Evolutionary conservation across 805 yeast species (phyloP).

Genomic region (Saccharomyces eubayanus): DNA sequence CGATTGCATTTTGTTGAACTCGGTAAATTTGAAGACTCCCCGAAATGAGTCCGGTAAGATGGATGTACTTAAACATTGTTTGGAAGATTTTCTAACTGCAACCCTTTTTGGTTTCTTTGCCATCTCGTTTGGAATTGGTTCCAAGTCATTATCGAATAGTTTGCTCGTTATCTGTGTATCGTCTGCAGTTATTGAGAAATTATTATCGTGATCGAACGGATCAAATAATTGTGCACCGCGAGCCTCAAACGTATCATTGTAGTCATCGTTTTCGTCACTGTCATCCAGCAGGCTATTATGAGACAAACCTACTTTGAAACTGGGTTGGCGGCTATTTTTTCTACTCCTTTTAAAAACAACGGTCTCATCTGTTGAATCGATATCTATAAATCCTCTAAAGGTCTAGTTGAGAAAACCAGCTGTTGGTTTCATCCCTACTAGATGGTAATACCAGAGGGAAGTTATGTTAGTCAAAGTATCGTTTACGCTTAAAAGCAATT

Average conservation of each 20-base stretch:
- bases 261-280: constrained; percentile 5
- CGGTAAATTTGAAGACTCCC: constrained; percentile 11
- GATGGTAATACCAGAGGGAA: background rate
- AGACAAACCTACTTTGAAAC: constrained; percentile 12
- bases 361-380: constrained; percentile 3
- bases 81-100: constrained; percentile 1
- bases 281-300: constrained; percentile 23
- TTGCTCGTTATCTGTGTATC: constrained; percentile 9
- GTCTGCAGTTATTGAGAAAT: constrained; percentile 6
- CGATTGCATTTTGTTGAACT: constrained; percentile 45
- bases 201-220: background rate
- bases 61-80: constrained; percentile 4
- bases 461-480: background rate
- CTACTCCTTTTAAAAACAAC: background rate
- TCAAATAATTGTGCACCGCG: constrained; percentile 1
- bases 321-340: constrained; percentile 11
- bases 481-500: background rate
- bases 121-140: background rate
- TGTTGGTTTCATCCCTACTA: background rate
- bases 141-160: background rate
- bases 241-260: constrained; percentile 1
- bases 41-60: constrained; percentile 34
- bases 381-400: background rate
- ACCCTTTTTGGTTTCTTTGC: constrained; percentile 2
- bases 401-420: background rate